phyloP scores from a whole-genome alignment of 352 stramenopile genomes.

The Globisporangium mamillatum region DNA sequence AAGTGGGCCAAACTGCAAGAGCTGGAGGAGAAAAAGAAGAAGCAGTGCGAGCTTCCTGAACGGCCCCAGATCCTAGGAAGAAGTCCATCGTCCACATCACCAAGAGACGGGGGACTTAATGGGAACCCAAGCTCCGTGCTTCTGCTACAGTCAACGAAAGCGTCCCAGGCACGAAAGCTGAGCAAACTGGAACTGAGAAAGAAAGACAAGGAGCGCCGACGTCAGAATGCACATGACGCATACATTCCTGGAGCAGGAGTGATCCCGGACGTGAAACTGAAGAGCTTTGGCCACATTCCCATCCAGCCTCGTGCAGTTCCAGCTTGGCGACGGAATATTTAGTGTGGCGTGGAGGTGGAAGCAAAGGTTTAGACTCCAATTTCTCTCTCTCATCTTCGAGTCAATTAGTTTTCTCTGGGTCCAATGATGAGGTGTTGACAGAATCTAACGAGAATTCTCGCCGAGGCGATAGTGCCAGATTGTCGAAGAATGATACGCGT shows the following conservation, averaged over 20 bases:
- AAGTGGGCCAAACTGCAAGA: conserved; percentile 46
- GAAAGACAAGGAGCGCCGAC: conserved; percentile 31
- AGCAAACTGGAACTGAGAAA: conserved; percentile 48
- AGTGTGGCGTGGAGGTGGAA: background rate
- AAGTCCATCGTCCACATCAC: conserved; percentile 5
- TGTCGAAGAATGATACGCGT: background rate
- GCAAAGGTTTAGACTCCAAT: background rate
- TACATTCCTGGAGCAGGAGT: conserved; percentile 48
- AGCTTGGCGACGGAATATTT: conserved; percentile 59
- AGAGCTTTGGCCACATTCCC: conserved; percentile 65
- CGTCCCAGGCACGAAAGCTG: conserved; percentile 44
- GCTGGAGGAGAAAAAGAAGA: conserved; percentile 34
- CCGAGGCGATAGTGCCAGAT: background rate
- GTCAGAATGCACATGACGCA: conserved; percentile 49
- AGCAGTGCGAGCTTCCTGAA: conserved; percentile 36
- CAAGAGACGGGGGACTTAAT: background rate
- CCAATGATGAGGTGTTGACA: background rate
- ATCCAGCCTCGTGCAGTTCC: conserved; percentile 61
- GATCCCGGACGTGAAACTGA: conserved; percentile 54
- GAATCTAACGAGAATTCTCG: background rate
- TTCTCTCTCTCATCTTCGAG: background rate
- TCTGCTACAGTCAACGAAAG: conserved; percentile 46
- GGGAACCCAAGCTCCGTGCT: conserved; percentile 12
- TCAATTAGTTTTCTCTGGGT: background rate
- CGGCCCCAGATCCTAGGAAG: conserved; percentile 23